These are phyloP conservation scores for Leccinum ochraceum DNA, from an alignment of 768 basidiomycete species.

Conservation along the genomic window DNA sequence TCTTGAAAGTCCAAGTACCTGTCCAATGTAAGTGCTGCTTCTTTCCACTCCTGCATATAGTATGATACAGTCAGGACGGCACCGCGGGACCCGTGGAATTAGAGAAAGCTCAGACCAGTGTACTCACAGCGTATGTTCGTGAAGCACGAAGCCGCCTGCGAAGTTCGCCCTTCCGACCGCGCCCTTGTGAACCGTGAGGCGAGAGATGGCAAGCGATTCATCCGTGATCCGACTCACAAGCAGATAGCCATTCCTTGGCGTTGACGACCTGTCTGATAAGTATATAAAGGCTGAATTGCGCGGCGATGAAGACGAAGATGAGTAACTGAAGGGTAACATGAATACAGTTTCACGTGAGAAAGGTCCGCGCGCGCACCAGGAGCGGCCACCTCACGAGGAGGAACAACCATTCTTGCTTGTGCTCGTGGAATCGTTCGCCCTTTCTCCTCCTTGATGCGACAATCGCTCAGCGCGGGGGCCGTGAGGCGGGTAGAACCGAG, in stretches of 20 bases:
- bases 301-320: slow-evolving; percentile 80
- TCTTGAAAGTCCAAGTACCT: slow-evolving; percentile 80
- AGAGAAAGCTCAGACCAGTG: not conserved
- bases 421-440: slow-evolving; percentile 35
- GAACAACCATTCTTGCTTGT: slow-evolving; percentile 72
- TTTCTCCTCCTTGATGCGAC: slow-evolving; percentile 37
- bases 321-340: slow-evolving; percentile 53
- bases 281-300: slow-evolving; percentile 86
- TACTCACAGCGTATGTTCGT: slow-evolving; percentile 64
- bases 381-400: slow-evolving; percentile 86
- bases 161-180: slow-evolving; percentile 79
- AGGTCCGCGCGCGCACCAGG: slow-evolving; percentile 50
- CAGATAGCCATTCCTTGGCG: slow-evolving; percentile 88
- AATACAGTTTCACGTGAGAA: not conserved
- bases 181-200: slow-evolving; percentile 51
- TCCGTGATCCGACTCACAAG: slow-evolving; percentile 56
- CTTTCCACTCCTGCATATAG: slow-evolving; percentile 76
- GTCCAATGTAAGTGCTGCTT: slow-evolving; percentile 76
- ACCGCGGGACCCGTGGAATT: not conserved
- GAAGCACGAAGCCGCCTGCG: slow-evolving; percentile 76
- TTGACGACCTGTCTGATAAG: slow-evolving; percentile 91
- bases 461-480: slow-evolving; percentile 1
- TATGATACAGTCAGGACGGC: not conserved
- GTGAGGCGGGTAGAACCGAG: not conserved
- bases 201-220: not conserved